phyloP scores from a whole-genome alignment of 2,329 filamentous ascomycete genomes.

The Clathrospora elynae region DNA sequence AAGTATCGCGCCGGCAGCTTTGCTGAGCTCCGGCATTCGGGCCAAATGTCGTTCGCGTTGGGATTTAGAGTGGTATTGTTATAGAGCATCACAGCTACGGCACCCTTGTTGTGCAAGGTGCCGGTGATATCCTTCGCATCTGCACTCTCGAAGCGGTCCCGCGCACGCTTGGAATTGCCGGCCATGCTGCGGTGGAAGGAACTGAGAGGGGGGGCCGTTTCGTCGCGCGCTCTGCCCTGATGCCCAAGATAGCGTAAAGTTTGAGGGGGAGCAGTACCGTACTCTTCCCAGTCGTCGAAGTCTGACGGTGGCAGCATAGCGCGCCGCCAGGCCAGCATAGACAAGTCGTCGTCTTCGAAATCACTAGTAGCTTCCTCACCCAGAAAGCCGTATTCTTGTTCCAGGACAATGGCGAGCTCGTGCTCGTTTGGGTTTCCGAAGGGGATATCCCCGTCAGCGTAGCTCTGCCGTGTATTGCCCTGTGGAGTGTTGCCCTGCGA shows the following conservation, averaged over 20 bases:
- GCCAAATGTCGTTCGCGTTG: slow-evolving; percentile 46
- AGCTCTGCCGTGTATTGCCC: slow-evolving; percentile 3
- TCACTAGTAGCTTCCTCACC: slow-evolving; percentile 5
- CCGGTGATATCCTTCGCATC: slow-evolving; percentile 19
- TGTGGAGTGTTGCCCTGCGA: slow-evolving; percentile 7
- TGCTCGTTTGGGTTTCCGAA: slow-evolving; percentile 6
- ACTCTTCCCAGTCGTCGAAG: too few relatives aligned
- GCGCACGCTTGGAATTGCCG: slow-evolving; percentile 22
- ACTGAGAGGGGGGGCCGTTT: background rate
- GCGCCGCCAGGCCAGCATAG: too few relatives aligned
- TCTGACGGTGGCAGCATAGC: too few relatives aligned
- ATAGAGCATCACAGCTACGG: slow-evolving; percentile 35
- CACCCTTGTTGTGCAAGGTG: slow-evolving; percentile 25
- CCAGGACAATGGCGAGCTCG: slow-evolving; percentile 16
- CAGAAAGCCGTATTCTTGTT: slow-evolving; percentile 15
- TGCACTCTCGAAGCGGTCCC: slow-evolving; percentile 23
- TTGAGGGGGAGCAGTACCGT: too few relatives aligned
- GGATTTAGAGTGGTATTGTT: slow-evolving; percentile 21
- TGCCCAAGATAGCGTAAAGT: too few relatives aligned
- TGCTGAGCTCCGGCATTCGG: slow-evolving; percentile 34
- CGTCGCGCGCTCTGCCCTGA: too few relatives aligned
- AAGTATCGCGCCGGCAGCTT: slow-evolving; percentile 37
- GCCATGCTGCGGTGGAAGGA: slow-evolving; percentile 1
- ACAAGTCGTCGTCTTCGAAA: slow-evolving; percentile 1
- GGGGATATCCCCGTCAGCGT: background rate